Conservation (phyloP, 352 stramenopile species). For the Pilasporangium apinafurcum region DNA sequence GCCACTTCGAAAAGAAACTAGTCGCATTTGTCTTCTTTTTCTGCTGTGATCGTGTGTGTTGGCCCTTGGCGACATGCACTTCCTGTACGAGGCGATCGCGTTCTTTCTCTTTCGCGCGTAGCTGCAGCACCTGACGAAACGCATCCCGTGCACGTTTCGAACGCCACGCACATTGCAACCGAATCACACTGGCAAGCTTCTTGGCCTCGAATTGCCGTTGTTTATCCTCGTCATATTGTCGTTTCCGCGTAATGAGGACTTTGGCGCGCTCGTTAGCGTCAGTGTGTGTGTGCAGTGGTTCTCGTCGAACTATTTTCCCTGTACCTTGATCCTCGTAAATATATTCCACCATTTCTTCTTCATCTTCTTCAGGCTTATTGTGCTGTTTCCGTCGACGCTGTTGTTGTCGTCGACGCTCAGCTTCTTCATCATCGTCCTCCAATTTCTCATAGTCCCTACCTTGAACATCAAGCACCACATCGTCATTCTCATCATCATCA, state of each 20-base stretch:
- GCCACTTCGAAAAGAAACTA: slow-evolving; percentile 9
- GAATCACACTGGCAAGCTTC: slow-evolving; percentile 45
- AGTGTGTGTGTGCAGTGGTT: slow-evolving; percentile 16
- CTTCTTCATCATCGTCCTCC: slow-evolving; percentile 30
- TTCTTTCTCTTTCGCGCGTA: slow-evolving; percentile 63
- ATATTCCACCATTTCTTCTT: slow-evolving; percentile 19
- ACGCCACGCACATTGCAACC: slow-evolving; percentile 71
- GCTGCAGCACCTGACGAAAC: slow-evolving; percentile 46
- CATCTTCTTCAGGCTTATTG: slow-evolving; percentile 1
- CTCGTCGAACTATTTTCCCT: slow-evolving; percentile 24
- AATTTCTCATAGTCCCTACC: slow-evolving; percentile 17
- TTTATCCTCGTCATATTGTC: slow-evolving; percentile 23
- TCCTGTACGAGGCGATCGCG: slow-evolving; percentile 26
- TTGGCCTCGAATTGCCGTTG: slow-evolving; percentile 29
- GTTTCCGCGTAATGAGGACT: slow-evolving; percentile 37
- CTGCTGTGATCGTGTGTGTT: slow-evolving; percentile 12
- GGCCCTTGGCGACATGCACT: slow-evolving; percentile 11
- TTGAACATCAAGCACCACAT: slow-evolving; percentile 3
- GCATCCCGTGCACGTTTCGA: slow-evolving; percentile 52
- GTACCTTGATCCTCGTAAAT: slow-evolving; percentile 56
- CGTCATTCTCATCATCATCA: background rate
- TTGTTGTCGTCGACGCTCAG: slow-evolving; percentile 15
- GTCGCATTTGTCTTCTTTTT: background rate
- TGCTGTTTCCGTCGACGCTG: slow-evolving; percentile 6
- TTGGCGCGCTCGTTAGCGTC: slow-evolving; percentile 16